Evolutionary conservation across 805 yeast genomes (phyloP).

Genomic region (Schwanniomyces vanrijiae): DNA sequence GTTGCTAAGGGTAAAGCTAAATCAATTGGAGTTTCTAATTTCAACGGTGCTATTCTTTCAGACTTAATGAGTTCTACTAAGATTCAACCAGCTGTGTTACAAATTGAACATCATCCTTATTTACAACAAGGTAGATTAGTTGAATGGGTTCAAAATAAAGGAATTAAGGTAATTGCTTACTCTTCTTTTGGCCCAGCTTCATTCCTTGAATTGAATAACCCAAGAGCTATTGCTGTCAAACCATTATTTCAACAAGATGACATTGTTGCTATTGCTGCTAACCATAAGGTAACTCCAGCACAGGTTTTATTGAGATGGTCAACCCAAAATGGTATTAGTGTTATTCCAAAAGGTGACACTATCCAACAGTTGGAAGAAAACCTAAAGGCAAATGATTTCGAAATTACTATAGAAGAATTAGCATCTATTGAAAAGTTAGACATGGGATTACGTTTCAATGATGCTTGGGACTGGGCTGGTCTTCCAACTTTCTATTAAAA

Average conservation of each 20-base stretch:
- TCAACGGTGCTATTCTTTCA: constrained; percentile 62
- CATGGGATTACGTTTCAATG: constrained; percentile 75
- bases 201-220: constrained; percentile 62
- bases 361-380: constrained; percentile 62
- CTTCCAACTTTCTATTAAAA: constrained; percentile 31
- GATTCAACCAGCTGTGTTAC: constrained; percentile 76
- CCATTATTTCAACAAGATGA: constrained; percentile 58
- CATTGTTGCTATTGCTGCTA: constrained; percentile 54
- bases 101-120: constrained; percentile 92
- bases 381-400: constrained; percentile 56
- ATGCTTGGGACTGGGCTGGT: constrained; percentile 57
- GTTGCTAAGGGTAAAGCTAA: constrained; percentile 64
- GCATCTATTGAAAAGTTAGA: constrained; percentile 60
- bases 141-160: constrained; percentile 56
- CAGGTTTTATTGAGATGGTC: constrained; percentile 83
- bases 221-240: constrained; percentile 51
- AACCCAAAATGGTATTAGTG: constrained; percentile 71
- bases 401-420: constrained; percentile 40
- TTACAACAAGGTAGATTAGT: constrained; percentile 69
- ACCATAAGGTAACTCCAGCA: constrained; percentile 58
- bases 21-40: constrained; percentile 84
- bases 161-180: constrained; percentile 72
- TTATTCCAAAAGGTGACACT: constrained; percentile 82
- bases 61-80: constrained; percentile 70
- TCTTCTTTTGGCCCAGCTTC: constrained; percentile 87